Base-by-base conservation (phyloP, 305 asterid species). In the Fraxinus angustifolia region DNA sequence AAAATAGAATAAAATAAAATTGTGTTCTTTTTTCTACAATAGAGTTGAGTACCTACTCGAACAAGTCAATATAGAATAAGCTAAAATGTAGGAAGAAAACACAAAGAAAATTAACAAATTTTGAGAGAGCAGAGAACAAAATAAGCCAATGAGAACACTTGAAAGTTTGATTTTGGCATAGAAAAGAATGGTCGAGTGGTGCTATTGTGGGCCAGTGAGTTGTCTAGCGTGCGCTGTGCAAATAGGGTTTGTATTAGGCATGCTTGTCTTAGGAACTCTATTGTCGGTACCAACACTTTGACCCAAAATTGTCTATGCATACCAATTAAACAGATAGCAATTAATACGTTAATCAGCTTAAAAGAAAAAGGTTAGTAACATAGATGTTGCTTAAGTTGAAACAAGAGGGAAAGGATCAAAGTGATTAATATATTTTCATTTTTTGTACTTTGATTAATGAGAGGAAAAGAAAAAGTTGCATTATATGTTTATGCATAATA, bases 161-260 rank as follows among this genome's bases (percentile, higher is more conserved):
- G 36, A 28, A 67, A 67, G 17, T 67, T 26, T 23, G 17, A 26
- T 67, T 67, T 62, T 62, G 34, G 73, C 28, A 67, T 28, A 67
- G 73, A 67, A 12, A 21, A 60, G 36, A 10, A 67, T 11, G 11
- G 17, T 8, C 14, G 73, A 67, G 35, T 67, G 35, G 73, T 67
- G 73, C 35, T 67, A 67, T 58, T 36, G 87, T 84, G 83, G 87
- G 84, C 65, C 79, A 79, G 42, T 35, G 62, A 70, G 35, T 2
- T 84, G 87, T 84, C 87, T 74, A 82, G 87, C 87, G 70, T 84
- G 87, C 87, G 85, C 83, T 78, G 38, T 40, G 79, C 87, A 60
- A 78, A 81, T 67, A 21, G 58, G 76, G 81, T 45, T 75, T 45
- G 58, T 31, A 70, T 34, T 45, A 30, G 60, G 81, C 85, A 84